Evolutionary conservation across 805 yeast species (phyloP).

Genomic region (Tetrapisispora arboricola): DNA sequence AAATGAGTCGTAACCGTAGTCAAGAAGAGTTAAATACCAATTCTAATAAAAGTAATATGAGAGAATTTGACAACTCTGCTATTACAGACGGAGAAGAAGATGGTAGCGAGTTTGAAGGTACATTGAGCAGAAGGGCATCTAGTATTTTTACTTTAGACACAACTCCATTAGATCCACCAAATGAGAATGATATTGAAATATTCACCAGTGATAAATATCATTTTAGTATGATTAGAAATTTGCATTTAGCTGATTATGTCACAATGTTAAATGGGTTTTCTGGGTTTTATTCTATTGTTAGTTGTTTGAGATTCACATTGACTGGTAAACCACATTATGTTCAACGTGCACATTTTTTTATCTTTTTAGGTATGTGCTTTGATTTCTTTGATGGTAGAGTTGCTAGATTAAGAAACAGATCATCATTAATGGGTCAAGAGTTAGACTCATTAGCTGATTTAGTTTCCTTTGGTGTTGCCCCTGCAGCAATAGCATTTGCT

Average conservation of each 20-base stretch:
- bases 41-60: slow-evolving; percentile 3
- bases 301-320: slow-evolving; percentile 70
- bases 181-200: slow-evolving; percentile 62
- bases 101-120: slow-evolving; percentile 7
- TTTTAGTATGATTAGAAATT: slow-evolving; percentile 71
- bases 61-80: background rate
- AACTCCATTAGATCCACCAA: slow-evolving; percentile 62
- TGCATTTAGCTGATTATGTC: slow-evolving; percentile 94
- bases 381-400: slow-evolving; percentile 97
- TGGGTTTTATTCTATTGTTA: slow-evolving; percentile 83
- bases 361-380: slow-evolving; percentile 84
- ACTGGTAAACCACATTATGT: slow-evolving; percentile 61
- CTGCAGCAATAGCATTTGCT: slow-evolving; percentile 85
- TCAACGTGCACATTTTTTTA: slow-evolving; percentile 83
- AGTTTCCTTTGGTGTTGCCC: slow-evolving; percentile 90
- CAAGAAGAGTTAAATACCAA: slow-evolving; percentile 4
- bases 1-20: slow-evolving; percentile 1
- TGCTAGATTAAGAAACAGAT: slow-evolving; percentile 85
- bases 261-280: slow-evolving; percentile 89
- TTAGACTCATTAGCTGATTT: slow-evolving; percentile 93
- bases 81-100: slow-evolving; percentile 8
- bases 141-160: slow-evolving; percentile 43
- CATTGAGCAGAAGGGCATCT: slow-evolving; percentile 38
- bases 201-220: slow-evolving; percentile 80
- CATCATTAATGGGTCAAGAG: slow-evolving; percentile 94